Conservation (phyloP, 352 stramenopile genomes). For the Phytophthora idaei region DNA sequence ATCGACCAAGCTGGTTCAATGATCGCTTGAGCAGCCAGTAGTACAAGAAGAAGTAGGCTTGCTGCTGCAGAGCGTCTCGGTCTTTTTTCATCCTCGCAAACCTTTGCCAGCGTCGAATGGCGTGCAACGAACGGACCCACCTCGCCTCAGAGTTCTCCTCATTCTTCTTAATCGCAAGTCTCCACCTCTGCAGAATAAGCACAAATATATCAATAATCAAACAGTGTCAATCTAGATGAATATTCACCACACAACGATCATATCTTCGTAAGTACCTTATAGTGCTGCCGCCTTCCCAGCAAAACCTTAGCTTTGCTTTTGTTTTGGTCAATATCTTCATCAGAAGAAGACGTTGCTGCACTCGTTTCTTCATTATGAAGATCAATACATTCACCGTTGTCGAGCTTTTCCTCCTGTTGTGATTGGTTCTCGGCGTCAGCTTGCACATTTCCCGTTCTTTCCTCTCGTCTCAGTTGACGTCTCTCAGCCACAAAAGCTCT, state of each 20-base stretch:
- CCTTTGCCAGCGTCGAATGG: slow-evolving; percentile 24
- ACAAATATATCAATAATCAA: background rate
- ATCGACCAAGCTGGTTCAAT: slow-evolving; percentile 16
- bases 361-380: background rate
- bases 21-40: slow-evolving; percentile 39
- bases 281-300: slow-evolving; percentile 5
- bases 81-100: slow-evolving; percentile 27
- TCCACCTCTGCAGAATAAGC: slow-evolving; percentile 16
- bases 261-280: slow-evolving; percentile 16
- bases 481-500: slow-evolving; percentile 14
- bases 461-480: slow-evolving; percentile 4
- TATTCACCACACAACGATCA: background rate
- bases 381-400: background rate
- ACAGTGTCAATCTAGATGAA: no score
- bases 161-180: background rate
- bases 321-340: slow-evolving; percentile 6
- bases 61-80: slow-evolving; percentile 16
- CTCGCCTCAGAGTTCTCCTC: background rate
- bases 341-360: background rate
- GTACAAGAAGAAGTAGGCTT: slow-evolving; percentile 42
- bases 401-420: background rate
- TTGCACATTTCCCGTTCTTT: background rate
- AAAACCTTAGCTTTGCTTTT: slow-evolving; percentile 3
- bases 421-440: background rate
- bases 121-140: slow-evolving; percentile 12